A percentile compares a stretch with the other conserved stretches of the same genome.
Conservation (phyloP, 345 rosid genomes). For the Populus nigra region DNA sequence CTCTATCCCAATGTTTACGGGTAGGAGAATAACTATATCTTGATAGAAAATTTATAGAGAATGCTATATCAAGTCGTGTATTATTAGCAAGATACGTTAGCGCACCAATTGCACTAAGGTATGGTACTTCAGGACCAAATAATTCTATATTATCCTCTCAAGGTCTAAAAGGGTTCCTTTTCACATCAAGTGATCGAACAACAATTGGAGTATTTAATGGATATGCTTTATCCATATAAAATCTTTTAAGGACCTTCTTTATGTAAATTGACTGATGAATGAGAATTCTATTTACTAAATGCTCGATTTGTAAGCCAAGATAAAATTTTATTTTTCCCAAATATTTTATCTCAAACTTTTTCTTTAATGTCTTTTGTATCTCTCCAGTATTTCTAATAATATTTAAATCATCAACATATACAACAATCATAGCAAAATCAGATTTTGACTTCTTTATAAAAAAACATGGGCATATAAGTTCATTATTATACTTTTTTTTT, state of each 20-base stretch:
- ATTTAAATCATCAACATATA: no score
- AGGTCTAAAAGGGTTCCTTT: neutral
- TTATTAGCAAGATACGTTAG: constrained; percentile 2
- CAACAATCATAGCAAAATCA: no score
- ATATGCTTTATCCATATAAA: neutral
- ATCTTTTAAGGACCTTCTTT: neutral
- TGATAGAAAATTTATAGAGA: neutral
- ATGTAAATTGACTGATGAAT: neutral
- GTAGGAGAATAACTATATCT: neutral
- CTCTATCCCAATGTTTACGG: neutral
- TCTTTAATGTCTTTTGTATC: neutral
- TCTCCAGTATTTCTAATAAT: neutral
- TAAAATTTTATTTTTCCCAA: neutral
- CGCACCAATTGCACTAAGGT: neutral
- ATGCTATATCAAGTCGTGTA: neutral
- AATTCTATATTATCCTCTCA: neutral
- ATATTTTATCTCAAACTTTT: neutral
- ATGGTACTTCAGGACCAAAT: neutral
- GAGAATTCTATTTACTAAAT: neutral
- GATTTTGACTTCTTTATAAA: neutral
- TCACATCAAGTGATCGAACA: neutral
- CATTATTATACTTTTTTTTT: neutral
- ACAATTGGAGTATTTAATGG: neutral
- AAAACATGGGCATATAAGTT: neutral
- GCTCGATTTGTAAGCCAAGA: neutral